Base-by-base conservation (phyloP, 1,284 basidiomycete species). In the Agroathelia rolfsii region DNA sequence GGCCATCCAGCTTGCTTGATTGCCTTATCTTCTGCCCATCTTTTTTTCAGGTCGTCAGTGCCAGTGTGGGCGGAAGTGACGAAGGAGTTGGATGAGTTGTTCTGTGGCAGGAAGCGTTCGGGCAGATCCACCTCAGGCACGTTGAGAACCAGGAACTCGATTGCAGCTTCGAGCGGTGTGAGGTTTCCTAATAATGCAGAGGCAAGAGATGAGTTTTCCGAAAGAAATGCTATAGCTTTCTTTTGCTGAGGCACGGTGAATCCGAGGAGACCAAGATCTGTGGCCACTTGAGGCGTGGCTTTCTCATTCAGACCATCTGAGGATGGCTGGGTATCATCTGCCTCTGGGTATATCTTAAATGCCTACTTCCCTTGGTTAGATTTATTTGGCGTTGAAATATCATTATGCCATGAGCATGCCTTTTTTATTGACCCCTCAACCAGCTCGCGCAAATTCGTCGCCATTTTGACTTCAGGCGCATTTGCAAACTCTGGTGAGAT, bases 1-100 rank as follows among this genome's bases (percentile, higher is more conserved):
- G 90, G 90, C 61, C 81, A 92, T 2, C 90, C 92, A 25, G 81
- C 85, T 48, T 84, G 73, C 49, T 88, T 89, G 35, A 81, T 67
- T 2, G 87, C 74, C 47, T 79, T 76, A 34, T 95, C 87, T 40
- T 81, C 72, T 2, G 83, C 59, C 93, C 93, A 96, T 10, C 83
- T 69, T 35, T 62, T 68, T 41, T 78, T 80, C 12, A 95, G 54
- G 37, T 79, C 72, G 20, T 72, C 69, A 11, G 55, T 55, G 1
- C 77, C 76, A 16, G 71, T 60, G 50, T 82, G 75, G 14, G 60
- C 62, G 15, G 67, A 71, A 20, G 64, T 78, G 30, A 81, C 60
- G 47, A 83, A 84, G 2, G 76, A 61, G 46, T 76, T 69, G 1
- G 81, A 84, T 2, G 79, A 77, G 40, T 76, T 79, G 14, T 53